Evolutionary conservation across 805 yeast genomes (phyloP).

Genomic region (Wickerhamiella australiensis): DNA sequence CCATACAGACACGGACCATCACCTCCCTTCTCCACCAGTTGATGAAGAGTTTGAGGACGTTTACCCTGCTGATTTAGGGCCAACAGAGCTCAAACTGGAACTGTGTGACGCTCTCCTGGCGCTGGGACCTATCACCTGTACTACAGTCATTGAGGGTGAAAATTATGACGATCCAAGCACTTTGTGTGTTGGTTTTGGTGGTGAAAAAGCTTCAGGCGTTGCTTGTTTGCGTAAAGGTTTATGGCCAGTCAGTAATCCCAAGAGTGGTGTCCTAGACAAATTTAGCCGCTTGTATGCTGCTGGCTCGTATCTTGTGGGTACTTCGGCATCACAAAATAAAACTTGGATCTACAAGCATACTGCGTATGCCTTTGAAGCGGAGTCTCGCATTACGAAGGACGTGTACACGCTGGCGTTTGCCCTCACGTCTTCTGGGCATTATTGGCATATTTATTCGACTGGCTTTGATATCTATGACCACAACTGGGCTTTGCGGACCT

Average conservation of each 20-base stretch:
- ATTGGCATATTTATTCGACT: conserved; percentile 5
- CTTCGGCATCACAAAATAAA: background rate
- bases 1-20: conserved; percentile 21
- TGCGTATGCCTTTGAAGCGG: background rate
- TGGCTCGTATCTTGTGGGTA: background rate
- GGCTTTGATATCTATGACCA: conserved; percentile 9
- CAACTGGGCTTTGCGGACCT: background rate
- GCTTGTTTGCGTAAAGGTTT: conserved; percentile 6
- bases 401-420: conserved; percentile 2
- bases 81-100: background rate
- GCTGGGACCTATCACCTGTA: conserved; percentile 11
- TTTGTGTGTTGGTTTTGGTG: conserved; percentile 2
- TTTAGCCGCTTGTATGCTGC: conserved; percentile 3
- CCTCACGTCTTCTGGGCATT: background rate
- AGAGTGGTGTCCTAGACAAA: background rate
- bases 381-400: background rate
- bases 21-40: conserved; percentile 15
- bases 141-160: conserved; percentile 2
- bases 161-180: background rate
- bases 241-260: background rate
- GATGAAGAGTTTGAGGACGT: conserved; percentile 32
- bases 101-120: conserved; percentile 12
- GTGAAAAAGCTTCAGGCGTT: background rate
- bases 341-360: background rate
- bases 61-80: conserved; percentile 1